Evolutionary conservation across 2,329 filamentous ascomycete species (phyloP).

Genomic region (Neocatenulostroma microsporum): DNA sequence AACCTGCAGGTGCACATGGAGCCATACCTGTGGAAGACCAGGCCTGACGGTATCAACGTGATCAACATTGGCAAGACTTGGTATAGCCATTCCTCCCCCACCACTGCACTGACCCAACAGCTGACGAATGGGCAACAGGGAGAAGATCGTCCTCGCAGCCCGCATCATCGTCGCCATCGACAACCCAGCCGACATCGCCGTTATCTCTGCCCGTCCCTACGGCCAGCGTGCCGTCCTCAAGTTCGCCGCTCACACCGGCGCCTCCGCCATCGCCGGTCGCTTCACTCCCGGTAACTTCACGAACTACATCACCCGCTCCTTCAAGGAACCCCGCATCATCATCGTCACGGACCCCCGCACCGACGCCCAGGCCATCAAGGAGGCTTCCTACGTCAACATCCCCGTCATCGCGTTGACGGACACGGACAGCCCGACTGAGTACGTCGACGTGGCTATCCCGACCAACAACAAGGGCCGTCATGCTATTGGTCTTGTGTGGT

Average conservation of each 20-base stretch:
- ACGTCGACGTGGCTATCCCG: slow-evolving; percentile 98
- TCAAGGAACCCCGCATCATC: slow-evolving; percentile 99
- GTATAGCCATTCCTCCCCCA: slow-evolving; percentile 47
- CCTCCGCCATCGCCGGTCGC: slow-evolving; percentile 95
- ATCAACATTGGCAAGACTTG: slow-evolving; percentile 99
- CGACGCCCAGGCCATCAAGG: slow-evolving; percentile 99
- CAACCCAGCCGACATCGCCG: slow-evolving; percentile 98
- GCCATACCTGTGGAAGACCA: slow-evolving; percentile 99
- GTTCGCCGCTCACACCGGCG: slow-evolving; percentile 98
- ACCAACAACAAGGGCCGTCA: slow-evolving; percentile 99
- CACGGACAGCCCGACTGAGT: slow-evolving; percentile 98
- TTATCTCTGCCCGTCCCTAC: slow-evolving; percentile 99
- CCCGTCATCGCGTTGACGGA: slow-evolving; percentile 98
- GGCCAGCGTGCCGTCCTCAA: slow-evolving; percentile 99
- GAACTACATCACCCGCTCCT: slow-evolving; percentile 99
- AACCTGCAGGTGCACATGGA: slow-evolving; percentile 99
- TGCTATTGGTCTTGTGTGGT: slow-evolving; percentile 97
- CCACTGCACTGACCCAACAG: too few relatives aligned
- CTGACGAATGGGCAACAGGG: slow-evolving; percentile 57
- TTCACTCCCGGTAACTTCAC: slow-evolving; percentile 99
- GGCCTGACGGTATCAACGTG: slow-evolving; percentile 95
- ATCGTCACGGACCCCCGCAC: slow-evolving; percentile 99
- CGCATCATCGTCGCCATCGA: slow-evolving; percentile 98
- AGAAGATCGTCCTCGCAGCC: slow-evolving; percentile 98
- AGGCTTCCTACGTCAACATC: slow-evolving; percentile 99